Conservation (phyloP, 306 rosid species). For the Purshia tridentata region DNA sequence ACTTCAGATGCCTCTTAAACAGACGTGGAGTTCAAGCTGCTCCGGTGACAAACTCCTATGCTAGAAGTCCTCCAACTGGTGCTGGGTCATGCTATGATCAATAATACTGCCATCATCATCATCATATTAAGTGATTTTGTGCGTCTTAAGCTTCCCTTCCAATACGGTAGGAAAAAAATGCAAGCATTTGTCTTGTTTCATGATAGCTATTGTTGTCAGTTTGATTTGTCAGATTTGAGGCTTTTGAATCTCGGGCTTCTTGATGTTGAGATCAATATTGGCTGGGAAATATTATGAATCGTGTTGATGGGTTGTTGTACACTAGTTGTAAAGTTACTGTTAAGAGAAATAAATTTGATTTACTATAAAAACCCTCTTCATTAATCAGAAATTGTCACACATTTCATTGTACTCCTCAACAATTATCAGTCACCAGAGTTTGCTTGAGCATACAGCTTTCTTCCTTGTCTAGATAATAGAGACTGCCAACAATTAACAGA, state of each 20-base stretch:
- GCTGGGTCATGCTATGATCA: constrained; percentile 89
- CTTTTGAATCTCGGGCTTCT: neutral
- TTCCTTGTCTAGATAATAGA: neutral
- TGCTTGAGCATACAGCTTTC: neutral
- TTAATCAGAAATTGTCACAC: neutral
- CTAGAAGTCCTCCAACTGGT: constrained; percentile 69
- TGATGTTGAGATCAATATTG: neutral
- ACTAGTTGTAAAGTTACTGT: neutral
- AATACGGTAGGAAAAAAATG: neutral
- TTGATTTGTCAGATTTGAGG: neutral
- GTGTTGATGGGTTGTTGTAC: neutral
- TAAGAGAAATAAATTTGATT: neutral
- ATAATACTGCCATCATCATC: constrained; percentile 26
- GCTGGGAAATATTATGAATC: neutral
- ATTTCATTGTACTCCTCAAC: too few relatives aligned
- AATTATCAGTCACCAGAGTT: too few relatives aligned
- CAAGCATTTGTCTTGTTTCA: neutral
- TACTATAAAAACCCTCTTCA: neutral
- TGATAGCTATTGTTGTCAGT: constrained; percentile 6
- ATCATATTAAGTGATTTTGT: constrained; percentile 3
- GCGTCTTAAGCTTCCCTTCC: neutral
- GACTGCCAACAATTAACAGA: too few relatives aligned
- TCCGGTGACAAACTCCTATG: constrained; percentile 62
- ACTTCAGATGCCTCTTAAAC: constrained; percentile 86
- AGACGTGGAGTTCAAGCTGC: constrained; percentile 83